Evolutionary conservation across 768 basidiomycete genomes (phyloP).

Genomic region (Hygrocybe punicea): DNA sequence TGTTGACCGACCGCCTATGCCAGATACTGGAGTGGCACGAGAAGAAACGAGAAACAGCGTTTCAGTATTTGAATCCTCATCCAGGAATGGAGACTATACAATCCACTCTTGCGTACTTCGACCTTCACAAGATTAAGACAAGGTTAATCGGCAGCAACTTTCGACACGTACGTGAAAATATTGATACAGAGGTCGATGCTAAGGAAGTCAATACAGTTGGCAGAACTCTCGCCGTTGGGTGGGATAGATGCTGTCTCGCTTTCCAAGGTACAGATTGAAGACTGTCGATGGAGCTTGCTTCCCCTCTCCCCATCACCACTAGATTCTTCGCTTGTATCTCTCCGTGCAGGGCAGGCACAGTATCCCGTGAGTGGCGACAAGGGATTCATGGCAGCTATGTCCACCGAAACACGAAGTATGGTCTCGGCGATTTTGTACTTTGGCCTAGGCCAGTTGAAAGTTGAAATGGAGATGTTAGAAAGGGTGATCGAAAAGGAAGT

Average conservation of each 20-base stretch:
- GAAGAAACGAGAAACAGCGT: conserved; percentile 25
- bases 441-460: conserved; percentile 32
- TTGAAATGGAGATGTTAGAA: conserved; percentile 41
- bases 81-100: conserved; percentile 49
- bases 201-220: conserved; percentile 30
- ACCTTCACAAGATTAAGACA: conserved; percentile 36
- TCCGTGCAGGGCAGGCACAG: conserved; percentile 38
- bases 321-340: conserved; percentile 26
- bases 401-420: conserved; percentile 35
- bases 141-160: conserved; percentile 43
- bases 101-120: conserved; percentile 44
- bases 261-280: conserved; percentile 39
- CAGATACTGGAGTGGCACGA: conserved; percentile 47
- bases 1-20: conserved; percentile 1
- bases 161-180: conserved; percentile 34
- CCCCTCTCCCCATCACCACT: conserved; percentile 13
- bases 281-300: conserved; percentile 31
- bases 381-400: conserved; percentile 37
- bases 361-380: conserved; percentile 35
- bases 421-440: conserved; percentile 33
- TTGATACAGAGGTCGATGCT: conserved; percentile 10
- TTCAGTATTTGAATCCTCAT: conserved; percentile 28
- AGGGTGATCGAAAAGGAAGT: conserved; percentile 34
- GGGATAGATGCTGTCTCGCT: conserved; percentile 45
- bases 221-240: conserved; percentile 41